Evolutionary conservation across 2,329 filamentous ascomycete species (phyloP).

Genomic region (Trichoderma afroharzianum): DNA sequence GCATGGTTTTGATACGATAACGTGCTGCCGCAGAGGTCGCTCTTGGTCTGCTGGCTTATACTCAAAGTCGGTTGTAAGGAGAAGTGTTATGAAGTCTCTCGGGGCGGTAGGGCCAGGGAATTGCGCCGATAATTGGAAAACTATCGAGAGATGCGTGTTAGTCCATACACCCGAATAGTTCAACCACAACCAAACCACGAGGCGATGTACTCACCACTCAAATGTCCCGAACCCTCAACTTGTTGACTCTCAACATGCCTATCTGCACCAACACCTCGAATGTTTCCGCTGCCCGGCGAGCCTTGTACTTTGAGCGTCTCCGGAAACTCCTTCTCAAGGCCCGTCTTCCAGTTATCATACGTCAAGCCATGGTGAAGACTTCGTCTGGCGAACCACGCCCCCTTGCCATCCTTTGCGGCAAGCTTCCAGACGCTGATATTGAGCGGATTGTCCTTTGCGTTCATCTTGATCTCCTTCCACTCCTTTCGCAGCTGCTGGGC

Average conservation of each 20-base stretch:
- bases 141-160: slow-evolving; percentile 38
- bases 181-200: background rate
- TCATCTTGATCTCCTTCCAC: slow-evolving; percentile 83
- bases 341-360: slow-evolving; percentile 74
- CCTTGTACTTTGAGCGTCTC: slow-evolving; percentile 71
- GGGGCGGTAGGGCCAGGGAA: slow-evolving; percentile 87
- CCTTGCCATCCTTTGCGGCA: slow-evolving; percentile 72
- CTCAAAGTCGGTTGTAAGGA: slow-evolving; percentile 63
- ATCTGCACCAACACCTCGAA: slow-evolving; percentile 84
- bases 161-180: background rate
- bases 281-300: slow-evolving; percentile 66
- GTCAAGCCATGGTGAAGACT: slow-evolving; percentile 77
- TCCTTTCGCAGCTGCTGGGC: slow-evolving; percentile 64
- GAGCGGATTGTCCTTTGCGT: slow-evolving; percentile 68
- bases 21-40: slow-evolving; percentile 60
- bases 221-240: slow-evolving; percentile 55
- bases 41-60: slow-evolving; percentile 35
- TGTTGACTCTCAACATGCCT: slow-evolving; percentile 62
- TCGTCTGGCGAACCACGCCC: slow-evolving; percentile 83
- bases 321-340: slow-evolving; percentile 73
- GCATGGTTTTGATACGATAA: slow-evolving; percentile 85
- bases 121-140: slow-evolving; percentile 82
- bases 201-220: slow-evolving; percentile 50
- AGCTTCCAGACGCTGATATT: slow-evolving; percentile 78
- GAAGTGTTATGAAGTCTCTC: slow-evolving; percentile 79